A percentile compares a stretch with the other conserved stretches of the same genome.
These are phyloP conservation scores for Fusarium austroafricanum DNA, from an alignment of 2,329 filamentous ascomycete genomes.

Conservation along the genomic window DNA sequence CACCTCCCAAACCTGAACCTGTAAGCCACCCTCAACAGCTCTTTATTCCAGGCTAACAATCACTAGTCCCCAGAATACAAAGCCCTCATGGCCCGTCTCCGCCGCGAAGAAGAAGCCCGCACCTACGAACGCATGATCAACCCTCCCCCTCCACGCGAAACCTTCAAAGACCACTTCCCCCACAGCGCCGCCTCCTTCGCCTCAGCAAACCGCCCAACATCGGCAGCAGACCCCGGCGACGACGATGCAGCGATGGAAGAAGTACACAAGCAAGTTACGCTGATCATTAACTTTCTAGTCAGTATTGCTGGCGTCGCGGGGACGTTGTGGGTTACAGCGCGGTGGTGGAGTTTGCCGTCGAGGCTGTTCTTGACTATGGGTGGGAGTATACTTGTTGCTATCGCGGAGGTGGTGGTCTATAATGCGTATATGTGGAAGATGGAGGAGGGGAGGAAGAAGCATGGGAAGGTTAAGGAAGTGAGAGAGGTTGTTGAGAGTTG, in stretches of 20 bases:
- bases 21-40: slow-evolving; percentile 62
- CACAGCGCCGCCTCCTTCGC: slow-evolving; percentile 66
- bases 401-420: slow-evolving; percentile 84
- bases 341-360: slow-evolving; percentile 79
- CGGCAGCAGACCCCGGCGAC: slow-evolving; percentile 61
- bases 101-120: slow-evolving; percentile 82
- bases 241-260: slow-evolving; percentile 78
- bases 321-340: slow-evolving; percentile 81
- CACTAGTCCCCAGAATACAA: slow-evolving; percentile 82
- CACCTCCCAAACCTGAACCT: slow-evolving; percentile 79
- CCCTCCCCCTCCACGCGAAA: slow-evolving; percentile 65
- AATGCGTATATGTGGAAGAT: slow-evolving; percentile 79
- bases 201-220: slow-evolving; percentile 62
- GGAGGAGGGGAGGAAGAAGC: slow-evolving; percentile 73
- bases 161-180: slow-evolving; percentile 70
- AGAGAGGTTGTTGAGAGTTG: slow-evolving; percentile 79
- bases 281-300: slow-evolving; percentile 91
- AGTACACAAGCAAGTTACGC: slow-evolving; percentile 81
- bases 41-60: neutral
- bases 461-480: slow-evolving; percentile 70
- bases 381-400: slow-evolving; percentile 74
- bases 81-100: slow-evolving; percentile 86
- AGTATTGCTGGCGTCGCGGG: slow-evolving; percentile 84
- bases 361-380: slow-evolving; percentile 77
- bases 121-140: slow-evolving; percentile 85